Percentiles rank a stretch among this genome's conserved stretches.
Conservation (phyloP, 208 protist species). For the Crithidia expoeki region DNA sequence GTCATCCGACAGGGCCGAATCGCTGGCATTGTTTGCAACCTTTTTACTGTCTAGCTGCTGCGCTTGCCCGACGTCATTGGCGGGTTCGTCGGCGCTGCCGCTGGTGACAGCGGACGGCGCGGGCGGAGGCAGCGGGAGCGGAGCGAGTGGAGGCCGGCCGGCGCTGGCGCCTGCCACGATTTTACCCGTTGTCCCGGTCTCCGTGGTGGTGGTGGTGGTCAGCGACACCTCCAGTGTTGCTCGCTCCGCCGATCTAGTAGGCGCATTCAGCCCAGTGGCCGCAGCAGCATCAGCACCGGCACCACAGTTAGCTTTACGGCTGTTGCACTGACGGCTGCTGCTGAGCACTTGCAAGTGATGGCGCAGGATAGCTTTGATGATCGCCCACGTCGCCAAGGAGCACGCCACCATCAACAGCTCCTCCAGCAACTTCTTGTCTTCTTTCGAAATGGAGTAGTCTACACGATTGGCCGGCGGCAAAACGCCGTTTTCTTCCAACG, state of each 20-base stretch:
- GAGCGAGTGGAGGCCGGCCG: constrained; percentile 18
- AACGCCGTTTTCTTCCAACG: constrained; percentile 16
- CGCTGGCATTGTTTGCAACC: background rate
- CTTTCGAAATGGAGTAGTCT: constrained; percentile 24
- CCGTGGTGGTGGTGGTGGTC: constrained; percentile 12
- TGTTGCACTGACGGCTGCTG: constrained; percentile 2
- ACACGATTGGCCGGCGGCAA: constrained; percentile 8
- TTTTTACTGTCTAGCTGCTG: too few species aligned
- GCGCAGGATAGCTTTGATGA: constrained; percentile 58
- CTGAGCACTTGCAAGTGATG: constrained; percentile 45
- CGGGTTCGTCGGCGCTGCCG: background rate
- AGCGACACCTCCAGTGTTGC: constrained; percentile 5
- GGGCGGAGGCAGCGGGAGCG: constrained; percentile 9
- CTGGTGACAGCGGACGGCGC: constrained; percentile 2
- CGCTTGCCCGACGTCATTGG: background rate
- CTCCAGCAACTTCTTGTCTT: constrained; percentile 47
- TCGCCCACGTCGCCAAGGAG: constrained; percentile 69
- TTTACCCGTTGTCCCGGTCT: background rate
- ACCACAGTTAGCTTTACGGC: background rate
- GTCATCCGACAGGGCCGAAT: background rate
- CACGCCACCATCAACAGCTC: constrained; percentile 54
- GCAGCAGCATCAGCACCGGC: background rate
- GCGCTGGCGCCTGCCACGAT: constrained; percentile 8
- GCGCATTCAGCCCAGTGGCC: background rate
- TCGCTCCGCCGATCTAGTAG: background rate